Evolutionary conservation across 176 grass and related monocot genomes (phyloP).

Genomic region (Aegilops umbellulata): DNA sequence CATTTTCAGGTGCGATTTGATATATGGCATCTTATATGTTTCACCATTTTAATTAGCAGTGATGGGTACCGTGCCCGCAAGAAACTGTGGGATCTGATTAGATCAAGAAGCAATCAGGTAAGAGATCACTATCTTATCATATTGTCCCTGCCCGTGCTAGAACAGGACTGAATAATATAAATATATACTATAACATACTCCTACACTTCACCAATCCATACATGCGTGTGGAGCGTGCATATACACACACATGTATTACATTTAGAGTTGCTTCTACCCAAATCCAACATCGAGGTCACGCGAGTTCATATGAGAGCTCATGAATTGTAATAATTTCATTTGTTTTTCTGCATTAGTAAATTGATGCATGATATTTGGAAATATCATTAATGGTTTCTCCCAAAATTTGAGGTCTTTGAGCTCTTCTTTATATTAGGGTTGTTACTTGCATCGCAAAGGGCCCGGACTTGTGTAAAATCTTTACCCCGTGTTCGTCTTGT

Average conservation of each 20-base stretch:
- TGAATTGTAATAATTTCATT: neutral
- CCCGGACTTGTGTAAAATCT: too few relatives aligned
- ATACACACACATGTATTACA: too few relatives aligned
- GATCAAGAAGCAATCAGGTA: conserved; percentile 11
- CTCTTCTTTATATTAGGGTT: too few relatives aligned
- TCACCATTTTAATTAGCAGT: neutral
- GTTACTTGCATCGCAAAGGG: too few relatives aligned
- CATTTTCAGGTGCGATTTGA: neutral
- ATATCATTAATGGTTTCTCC: too few relatives aligned
- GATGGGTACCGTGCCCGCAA: neutral
- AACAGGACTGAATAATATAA: neutral
- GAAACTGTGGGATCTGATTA: neutral
- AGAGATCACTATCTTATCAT: neutral
- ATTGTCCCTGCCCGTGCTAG: neutral
- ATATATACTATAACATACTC: too few relatives aligned
- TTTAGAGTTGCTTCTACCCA: neutral
- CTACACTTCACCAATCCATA: too few relatives aligned
- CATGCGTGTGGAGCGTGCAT: too few relatives aligned
- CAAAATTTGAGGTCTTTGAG: too few relatives aligned
- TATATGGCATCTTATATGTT: neutral
- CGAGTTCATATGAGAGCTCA: neutral
- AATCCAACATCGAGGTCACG: neutral
- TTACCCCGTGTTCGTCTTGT: too few relatives aligned
- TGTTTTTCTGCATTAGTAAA: neutral
- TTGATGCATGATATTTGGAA: too few relatives aligned